Conservation (phyloP, 2,329 filamentous ascomycete genomes). For the Hirsutella minnesotensis region DNA sequence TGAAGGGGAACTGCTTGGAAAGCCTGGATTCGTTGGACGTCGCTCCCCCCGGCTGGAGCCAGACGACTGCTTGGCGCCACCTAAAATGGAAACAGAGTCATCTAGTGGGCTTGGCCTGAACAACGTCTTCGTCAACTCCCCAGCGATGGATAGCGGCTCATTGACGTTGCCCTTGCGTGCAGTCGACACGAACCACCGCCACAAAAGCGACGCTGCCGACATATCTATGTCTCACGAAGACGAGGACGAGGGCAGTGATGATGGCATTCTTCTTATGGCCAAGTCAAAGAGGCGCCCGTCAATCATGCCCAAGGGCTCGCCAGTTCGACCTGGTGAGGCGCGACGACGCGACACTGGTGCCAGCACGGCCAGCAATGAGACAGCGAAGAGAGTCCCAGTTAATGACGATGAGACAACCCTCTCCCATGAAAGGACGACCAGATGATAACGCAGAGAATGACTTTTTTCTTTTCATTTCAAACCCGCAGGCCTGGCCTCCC, state of each 20-base stretch:
- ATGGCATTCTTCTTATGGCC: slow-evolving; percentile 42
- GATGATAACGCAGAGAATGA: too few relatives aligned
- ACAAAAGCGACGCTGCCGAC: background rate
- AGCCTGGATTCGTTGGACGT: slow-evolving; percentile 30
- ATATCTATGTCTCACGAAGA: slow-evolving; percentile 26
- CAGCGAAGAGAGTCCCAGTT: slow-evolving; percentile 44
- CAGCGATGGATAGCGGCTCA: slow-evolving; percentile 20
- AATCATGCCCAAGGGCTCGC: slow-evolving; percentile 5
- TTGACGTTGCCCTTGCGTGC: slow-evolving; percentile 17
- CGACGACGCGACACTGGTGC: slow-evolving; percentile 47
- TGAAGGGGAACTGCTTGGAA: slow-evolving; percentile 46
- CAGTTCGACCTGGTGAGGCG: slow-evolving; percentile 22
- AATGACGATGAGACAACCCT: slow-evolving; percentile 17
- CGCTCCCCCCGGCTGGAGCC: slow-evolving; percentile 35
- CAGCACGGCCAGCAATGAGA: slow-evolving; percentile 50
- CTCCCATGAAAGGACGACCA: too few relatives aligned
- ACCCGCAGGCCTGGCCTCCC: too few relatives aligned
- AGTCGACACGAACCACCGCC: slow-evolving; percentile 3
- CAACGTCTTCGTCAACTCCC: slow-evolving; percentile 20
- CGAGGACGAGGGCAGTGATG: slow-evolving; percentile 39
- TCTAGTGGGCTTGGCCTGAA: slow-evolving; percentile 34
- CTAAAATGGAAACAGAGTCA: slow-evolving; percentile 36
- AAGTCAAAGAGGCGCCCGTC: slow-evolving; percentile 33
- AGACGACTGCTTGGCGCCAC: slow-evolving; percentile 42
- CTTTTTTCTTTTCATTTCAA: too few relatives aligned